Percentiles rank a stretch among this genome's conserved stretches.
Evolutionary conservation across 257 asterid genomes (phyloP).

Genomic region (Solanum paucissectum): DNA sequence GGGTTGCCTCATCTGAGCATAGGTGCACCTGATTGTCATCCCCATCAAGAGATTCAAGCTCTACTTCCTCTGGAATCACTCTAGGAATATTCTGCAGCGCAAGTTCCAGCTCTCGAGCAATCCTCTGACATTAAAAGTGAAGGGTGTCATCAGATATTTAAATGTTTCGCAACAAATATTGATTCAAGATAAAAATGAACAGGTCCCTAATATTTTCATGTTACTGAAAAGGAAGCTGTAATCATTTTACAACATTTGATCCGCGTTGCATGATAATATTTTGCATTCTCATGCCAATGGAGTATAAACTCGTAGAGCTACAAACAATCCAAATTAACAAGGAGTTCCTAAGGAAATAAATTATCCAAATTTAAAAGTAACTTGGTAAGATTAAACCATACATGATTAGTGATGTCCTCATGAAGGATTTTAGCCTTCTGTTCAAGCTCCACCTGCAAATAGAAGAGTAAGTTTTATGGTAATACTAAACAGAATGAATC

Average conservation of each 20-base stretch:
- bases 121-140: conserved; percentile 36
- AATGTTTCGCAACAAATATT: neutral
- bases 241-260: neutral
- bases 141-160: neutral
- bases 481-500: neutral
- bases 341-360: neutral
- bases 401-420: conserved; percentile 61
- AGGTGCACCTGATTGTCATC: neutral
- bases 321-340: neutral
- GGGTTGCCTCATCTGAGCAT: neutral
- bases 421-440: conserved; percentile 61
- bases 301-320: neutral
- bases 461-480: neutral
- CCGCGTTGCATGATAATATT: neutral
- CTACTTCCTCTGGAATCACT: conserved; percentile 37
- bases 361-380: neutral
- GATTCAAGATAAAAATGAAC: neutral
- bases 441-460: conserved; percentile 59
- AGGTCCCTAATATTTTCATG: neutral
- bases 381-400: conserved; percentile 12
- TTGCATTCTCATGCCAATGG: neutral
- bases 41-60: conserved; percentile 1
- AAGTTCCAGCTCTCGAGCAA: conserved; percentile 41
- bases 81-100: conserved; percentile 17
- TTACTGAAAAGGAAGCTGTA: neutral